Evolutionary conservation across 345 rosid genomes (phyloP).

Genomic region (Camelina hispida): DNA sequence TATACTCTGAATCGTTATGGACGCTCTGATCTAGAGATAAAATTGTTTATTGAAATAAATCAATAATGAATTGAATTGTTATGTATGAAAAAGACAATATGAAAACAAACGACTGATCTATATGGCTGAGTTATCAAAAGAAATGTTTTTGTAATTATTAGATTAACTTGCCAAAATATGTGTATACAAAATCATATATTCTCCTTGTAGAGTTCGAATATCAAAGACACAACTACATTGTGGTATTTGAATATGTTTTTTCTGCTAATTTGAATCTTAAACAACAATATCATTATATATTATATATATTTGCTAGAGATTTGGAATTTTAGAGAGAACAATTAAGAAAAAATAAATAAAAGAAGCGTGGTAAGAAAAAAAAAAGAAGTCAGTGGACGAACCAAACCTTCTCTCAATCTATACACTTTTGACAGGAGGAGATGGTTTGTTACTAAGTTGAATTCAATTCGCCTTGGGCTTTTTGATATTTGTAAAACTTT

Average conservation of each 20-base stretch:
- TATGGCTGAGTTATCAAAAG: no score
- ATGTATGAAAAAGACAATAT: no score
- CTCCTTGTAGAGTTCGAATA: no score
- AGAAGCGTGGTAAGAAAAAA: constrained; percentile 42
- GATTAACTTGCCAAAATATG: no score
- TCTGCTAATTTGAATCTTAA: not conserved
- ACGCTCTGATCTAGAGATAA: constrained; percentile 17
- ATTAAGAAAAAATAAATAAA: constrained; percentile 53
- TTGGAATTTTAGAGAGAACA: constrained; percentile 50
- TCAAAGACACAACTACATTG: no score
- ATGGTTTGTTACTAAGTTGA: constrained; percentile 20
- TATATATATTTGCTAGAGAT: constrained; percentile 51
- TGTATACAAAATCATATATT: no score
- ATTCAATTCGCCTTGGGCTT: constrained; percentile 32
- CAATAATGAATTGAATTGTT: constrained; percentile 3
- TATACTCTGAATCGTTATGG: constrained; percentile 29
- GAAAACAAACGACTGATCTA: no score
- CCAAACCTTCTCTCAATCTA: constrained; percentile 58
- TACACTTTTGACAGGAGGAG: constrained; percentile 55
- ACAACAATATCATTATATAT: constrained; percentile 2
- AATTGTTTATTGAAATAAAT: constrained; percentile 14
- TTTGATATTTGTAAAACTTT: constrained; percentile 24
- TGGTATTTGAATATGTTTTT: no score
- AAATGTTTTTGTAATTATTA: no score
- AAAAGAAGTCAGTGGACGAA: constrained; percentile 40